Evolutionary conservation across 306 rosid genomes (phyloP).

Genomic region (Acacia acuminata): DNA sequence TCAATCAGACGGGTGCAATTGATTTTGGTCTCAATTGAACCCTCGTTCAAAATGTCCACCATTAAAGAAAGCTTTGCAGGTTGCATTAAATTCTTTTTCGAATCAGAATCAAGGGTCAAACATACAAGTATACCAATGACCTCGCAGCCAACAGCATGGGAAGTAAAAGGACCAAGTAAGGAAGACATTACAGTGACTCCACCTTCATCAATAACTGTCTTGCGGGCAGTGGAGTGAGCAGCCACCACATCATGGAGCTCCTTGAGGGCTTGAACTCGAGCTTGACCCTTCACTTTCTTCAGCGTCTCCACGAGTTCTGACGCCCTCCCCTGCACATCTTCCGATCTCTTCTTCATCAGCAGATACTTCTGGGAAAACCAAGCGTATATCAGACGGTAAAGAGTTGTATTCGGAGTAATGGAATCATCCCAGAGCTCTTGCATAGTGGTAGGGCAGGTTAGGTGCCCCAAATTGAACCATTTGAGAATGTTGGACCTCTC

Average conservation of each 20-base stretch:
- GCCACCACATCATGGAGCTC: conserved; percentile 64
- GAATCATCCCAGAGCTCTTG: conserved; percentile 92
- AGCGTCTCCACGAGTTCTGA: conserved; percentile 68
- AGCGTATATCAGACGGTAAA: conserved; percentile 52
- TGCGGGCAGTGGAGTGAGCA: conserved; percentile 58
- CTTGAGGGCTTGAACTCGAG: conserved; percentile 75
- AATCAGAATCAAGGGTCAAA: conserved; percentile 65
- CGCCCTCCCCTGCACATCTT: conserved; percentile 76
- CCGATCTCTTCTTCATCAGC: conserved; percentile 72
- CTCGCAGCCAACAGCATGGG: conserved; percentile 77
- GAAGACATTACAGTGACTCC: conserved; percentile 60
- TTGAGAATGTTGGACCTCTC: conserved; percentile 77
- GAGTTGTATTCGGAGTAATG: conserved; percentile 68
- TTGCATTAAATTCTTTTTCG: conserved; percentile 56
- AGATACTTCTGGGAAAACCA: conserved; percentile 80
- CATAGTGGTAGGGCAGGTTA: conserved; percentile 82
- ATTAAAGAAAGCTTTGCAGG: conserved; percentile 71
- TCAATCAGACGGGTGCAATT: conserved; percentile 63
- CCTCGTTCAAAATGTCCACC: conserved; percentile 76
- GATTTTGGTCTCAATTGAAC: conserved; percentile 70
- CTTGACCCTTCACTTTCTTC: conserved; percentile 74
- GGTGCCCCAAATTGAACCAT: conserved; percentile 75
- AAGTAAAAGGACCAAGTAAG: conserved; percentile 71
- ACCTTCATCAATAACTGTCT: conserved; percentile 57
- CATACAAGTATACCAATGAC: conserved; percentile 66